Conservation (phyloP, 805 yeast species). For the Starmerella asiatica region DNA sequence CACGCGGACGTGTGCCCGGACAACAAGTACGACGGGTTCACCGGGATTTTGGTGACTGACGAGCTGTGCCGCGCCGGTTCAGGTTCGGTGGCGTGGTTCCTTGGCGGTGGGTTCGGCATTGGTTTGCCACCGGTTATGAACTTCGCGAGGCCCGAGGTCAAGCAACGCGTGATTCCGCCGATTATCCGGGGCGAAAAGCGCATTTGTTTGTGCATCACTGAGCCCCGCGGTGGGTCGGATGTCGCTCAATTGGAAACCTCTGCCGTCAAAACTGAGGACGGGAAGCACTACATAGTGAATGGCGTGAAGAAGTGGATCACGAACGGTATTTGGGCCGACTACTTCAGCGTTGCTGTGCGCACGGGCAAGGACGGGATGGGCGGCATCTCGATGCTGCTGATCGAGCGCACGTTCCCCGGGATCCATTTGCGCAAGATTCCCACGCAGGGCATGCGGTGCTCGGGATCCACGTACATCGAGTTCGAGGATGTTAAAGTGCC, state of each 20-base stretch:
- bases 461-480: slow-evolving; percentile 31
- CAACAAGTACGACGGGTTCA: slow-evolving; percentile 30
- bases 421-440: slow-evolving; percentile 28
- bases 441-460: slow-evolving; percentile 33
- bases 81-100: slow-evolving; percentile 32
- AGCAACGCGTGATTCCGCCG: slow-evolving; percentile 29
- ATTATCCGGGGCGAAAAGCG: slow-evolving; percentile 31
- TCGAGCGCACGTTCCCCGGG: slow-evolving; percentile 33
- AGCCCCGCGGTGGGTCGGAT: slow-evolving; percentile 35
- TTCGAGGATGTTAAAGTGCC: slow-evolving; percentile 37
- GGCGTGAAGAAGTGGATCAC: slow-evolving; percentile 37
- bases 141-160: slow-evolving; percentile 24
- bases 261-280: slow-evolving; percentile 31
- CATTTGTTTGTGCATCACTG: slow-evolving; percentile 32
- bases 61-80: slow-evolving; percentile 32
- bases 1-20: slow-evolving; percentile 23
- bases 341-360: slow-evolving; percentile 34
- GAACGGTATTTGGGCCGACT: slow-evolving; percentile 34
- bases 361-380: slow-evolving; percentile 32
- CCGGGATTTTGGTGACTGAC: slow-evolving; percentile 28
- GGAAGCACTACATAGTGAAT: slow-evolving; percentile 32
- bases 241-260: slow-evolving; percentile 32
- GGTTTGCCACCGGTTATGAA: slow-evolving; percentile 32
- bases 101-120: slow-evolving; percentile 32
- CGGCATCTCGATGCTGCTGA: slow-evolving; percentile 31